Conservation (phyloP, 768 basidiomycete species). For the Nevesoporus exiguus region DNA sequence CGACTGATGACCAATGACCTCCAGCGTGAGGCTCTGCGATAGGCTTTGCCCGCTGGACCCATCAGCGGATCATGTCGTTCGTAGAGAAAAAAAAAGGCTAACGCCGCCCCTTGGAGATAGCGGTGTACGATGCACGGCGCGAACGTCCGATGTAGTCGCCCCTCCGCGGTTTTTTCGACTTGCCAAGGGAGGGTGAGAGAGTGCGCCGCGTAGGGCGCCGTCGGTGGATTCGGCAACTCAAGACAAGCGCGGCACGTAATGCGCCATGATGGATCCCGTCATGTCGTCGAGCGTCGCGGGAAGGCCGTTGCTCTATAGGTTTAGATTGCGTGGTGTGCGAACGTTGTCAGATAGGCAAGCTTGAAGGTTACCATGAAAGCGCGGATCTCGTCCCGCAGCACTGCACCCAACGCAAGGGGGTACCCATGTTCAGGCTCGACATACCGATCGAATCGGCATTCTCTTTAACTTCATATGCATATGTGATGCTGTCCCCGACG, state of each 20-base stretch:
- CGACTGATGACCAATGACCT: background rate
- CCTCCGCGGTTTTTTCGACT: constrained; percentile 3
- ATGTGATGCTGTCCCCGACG: background rate
- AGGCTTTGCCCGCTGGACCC: background rate
- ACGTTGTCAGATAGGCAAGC: background rate
- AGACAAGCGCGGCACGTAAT: background rate
- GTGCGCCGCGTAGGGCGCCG: background rate
- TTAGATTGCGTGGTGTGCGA: background rate
- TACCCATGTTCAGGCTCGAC: background rate
- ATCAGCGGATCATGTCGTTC: background rate
- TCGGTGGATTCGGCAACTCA: background rate
- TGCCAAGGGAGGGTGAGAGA: background rate
- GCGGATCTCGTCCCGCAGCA: background rate
- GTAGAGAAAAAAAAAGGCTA: background rate
- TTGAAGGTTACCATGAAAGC: background rate
- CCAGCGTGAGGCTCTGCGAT: background rate
- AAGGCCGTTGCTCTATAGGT: background rate
- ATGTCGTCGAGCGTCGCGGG: background rate
- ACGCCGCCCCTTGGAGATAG: constrained; percentile 1
- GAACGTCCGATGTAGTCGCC: constrained; percentile 7
- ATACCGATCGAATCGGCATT: background rate
- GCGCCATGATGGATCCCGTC: background rate
- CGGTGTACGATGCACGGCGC: background rate
- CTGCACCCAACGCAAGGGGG: background rate
- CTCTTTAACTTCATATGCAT: background rate